A percentile compares a stretch with the other conserved stretches of the same genome.
Evolutionary conservation across 2,329 filamentous ascomycete genomes (phyloP).

Genomic region (Cryphonectria naterciae): DNA sequence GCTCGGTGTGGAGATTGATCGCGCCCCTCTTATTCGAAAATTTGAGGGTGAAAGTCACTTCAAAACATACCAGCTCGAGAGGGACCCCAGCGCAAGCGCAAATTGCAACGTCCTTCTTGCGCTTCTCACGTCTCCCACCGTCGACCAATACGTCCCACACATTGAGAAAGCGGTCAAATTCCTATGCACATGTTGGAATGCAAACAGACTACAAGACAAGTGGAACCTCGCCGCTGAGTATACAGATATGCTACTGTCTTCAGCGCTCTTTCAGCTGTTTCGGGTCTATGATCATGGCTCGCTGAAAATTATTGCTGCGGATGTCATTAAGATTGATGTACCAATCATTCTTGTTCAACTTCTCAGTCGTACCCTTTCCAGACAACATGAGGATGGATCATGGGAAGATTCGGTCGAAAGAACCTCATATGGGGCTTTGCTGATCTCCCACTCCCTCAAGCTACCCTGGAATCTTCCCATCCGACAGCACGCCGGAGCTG

Average conservation of each 20-base stretch:
- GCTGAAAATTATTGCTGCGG: not conserved
- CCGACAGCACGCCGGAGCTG: conserved; percentile 1
- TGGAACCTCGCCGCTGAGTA: conserved; percentile 10
- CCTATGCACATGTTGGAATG: not conserved
- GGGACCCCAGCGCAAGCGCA: conserved; percentile 5
- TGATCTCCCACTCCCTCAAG: not conserved
- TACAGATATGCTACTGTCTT: not conserved
- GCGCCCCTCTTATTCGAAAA: not conserved
- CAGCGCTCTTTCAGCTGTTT: not conserved
- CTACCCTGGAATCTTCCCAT: conserved; percentile 1
- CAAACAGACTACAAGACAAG: conserved; percentile 4
- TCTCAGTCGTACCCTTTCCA: not conserved
- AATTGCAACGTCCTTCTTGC: conserved; percentile 16
- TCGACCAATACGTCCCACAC: not conserved
- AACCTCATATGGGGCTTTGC: not conserved
- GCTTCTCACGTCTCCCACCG: not conserved
- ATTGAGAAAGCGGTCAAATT: conserved; percentile 9
- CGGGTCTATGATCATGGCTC: conserved; percentile 4
- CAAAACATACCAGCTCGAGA: conserved; percentile 10
- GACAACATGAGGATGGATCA: not conserved
- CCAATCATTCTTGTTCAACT: conserved; percentile 3
- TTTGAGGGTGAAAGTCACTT: conserved; percentile 10
- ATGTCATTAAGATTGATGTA: conserved; percentile 4
- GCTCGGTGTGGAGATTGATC: not conserved
- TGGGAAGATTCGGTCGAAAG: conserved; percentile 1